A percentile compares a stretch with the other conserved stretches of the same genome.
Evolutionary conservation across 2,329 filamentous ascomycete genomes (phyloP).

Genomic region (Leptographium lundbergii): DNA sequence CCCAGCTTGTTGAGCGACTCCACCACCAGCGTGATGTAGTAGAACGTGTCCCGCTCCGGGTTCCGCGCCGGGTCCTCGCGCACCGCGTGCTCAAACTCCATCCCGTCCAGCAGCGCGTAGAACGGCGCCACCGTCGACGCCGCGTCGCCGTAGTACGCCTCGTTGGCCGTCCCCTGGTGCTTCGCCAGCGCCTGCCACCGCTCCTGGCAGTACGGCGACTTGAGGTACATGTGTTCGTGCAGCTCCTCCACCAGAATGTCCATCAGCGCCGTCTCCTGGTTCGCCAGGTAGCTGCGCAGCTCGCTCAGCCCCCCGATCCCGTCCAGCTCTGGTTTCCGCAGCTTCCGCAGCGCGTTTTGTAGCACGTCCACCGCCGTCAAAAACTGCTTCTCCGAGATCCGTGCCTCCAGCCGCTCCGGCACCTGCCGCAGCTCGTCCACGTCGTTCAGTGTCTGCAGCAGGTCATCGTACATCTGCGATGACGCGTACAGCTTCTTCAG

Average conservation of each 20-base stretch:
- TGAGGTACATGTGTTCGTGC: conserved; percentile 93
- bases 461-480: conserved; percentile 81
- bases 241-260: conserved; percentile 96
- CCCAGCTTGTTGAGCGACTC: conserved; percentile 86
- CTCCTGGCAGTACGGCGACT: conserved; percentile 94
- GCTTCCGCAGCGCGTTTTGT: conserved; percentile 71
- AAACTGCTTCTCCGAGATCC: conserved; percentile 94
- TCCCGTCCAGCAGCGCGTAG: conserved; percentile 43
- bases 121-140: conserved; percentile 35
- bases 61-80: conserved; percentile 86
- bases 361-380: conserved; percentile 84
- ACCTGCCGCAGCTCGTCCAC: conserved; percentile 81
- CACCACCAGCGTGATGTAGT: conserved; percentile 77
- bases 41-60: conserved; percentile 89
- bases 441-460: conserved; percentile 70
- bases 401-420: conserved; percentile 83
- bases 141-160: not conserved
- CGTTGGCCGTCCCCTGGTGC: conserved; percentile 34
- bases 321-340: conserved; percentile 80
- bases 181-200: conserved; percentile 78
- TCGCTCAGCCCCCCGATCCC: conserved; percentile 82
- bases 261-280: conserved; percentile 82
- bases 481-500: conserved; percentile 78
- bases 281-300: conserved; percentile 74
- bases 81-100: conserved; percentile 49